phyloP scores from a whole-genome alignment of 2,329 filamentous ascomycete species.

The Stemphylium lycopersici region DNA sequence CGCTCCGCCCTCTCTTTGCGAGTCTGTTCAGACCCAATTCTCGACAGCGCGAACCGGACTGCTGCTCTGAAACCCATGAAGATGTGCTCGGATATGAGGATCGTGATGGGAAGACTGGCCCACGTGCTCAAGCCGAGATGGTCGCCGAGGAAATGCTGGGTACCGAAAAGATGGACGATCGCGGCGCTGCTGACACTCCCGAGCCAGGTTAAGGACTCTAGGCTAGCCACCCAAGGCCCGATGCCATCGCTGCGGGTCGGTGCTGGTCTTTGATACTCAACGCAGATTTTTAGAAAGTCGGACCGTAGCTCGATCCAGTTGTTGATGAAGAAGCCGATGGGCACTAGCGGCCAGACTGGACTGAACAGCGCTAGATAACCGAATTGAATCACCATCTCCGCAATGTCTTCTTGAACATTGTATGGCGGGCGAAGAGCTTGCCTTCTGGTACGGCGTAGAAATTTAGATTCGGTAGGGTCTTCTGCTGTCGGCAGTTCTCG shows the following conservation, averaged over 20 bases:
- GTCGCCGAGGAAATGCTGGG: conserved; percentile 18
- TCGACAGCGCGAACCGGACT: conserved; percentile 33
- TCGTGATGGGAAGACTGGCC: conserved; percentile 38
- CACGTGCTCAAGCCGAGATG: conserved; percentile 29
- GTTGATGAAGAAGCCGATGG: conserved; percentile 46
- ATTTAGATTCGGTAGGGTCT: conserved; percentile 37
- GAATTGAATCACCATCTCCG: conserved; percentile 46
- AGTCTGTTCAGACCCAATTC: conserved; percentile 39
- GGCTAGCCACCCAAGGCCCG: conserved; percentile 41
- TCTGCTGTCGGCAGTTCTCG: conserved; percentile 19
- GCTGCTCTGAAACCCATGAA: conserved; percentile 39
- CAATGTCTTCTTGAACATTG: conserved; percentile 45
- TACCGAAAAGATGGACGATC: conserved; percentile 42
- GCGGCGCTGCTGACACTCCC: conserved; percentile 42
- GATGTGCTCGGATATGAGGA: conserved; percentile 42
- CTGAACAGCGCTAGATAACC: conserved; percentile 45
- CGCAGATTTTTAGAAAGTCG: conserved; percentile 43
- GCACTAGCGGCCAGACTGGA: conserved; percentile 44
- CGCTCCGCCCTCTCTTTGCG: conserved; percentile 33
- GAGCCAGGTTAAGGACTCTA: conserved; percentile 43
- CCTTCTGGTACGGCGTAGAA: conserved; percentile 37
- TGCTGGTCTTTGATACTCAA: conserved; percentile 40
- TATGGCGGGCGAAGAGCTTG: conserved; percentile 38
- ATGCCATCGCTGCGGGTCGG: conserved; percentile 40
- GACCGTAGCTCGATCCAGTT: conserved; percentile 46